These are phyloP conservation scores for Emmonsiellopsis sp. DNA, from an alignment of 2,329 filamentous ascomycete species.

Conservation along the genomic window DNA sequence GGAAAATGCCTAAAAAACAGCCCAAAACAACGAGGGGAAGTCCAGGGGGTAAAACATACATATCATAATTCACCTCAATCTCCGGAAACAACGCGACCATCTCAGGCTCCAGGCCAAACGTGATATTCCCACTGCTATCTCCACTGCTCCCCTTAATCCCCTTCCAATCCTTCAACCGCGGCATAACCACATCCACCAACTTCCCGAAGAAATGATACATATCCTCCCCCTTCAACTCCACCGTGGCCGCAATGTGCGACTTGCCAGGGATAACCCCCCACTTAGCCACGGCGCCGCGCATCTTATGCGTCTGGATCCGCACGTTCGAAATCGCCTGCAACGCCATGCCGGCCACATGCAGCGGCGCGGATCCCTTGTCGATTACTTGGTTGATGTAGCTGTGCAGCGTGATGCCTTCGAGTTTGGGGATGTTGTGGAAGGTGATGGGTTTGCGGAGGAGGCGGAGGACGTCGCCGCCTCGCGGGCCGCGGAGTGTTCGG, in stretches of 20 bases:
- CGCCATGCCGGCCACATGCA: conserved; percentile 76
- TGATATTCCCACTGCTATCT: conserved; percentile 79
- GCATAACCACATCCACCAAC: conserved; percentile 79
- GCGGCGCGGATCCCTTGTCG: conserved; percentile 58
- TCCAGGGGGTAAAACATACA: conserved; percentile 47
- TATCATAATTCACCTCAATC: conserved; percentile 86
- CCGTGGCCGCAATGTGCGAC: conserved; percentile 62
- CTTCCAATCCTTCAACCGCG: conserved; percentile 91
- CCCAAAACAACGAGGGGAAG: background rate
- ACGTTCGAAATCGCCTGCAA: conserved; percentile 78
- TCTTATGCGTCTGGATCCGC: conserved; percentile 59
- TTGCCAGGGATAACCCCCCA: conserved; percentile 67
- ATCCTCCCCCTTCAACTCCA: conserved; percentile 64
- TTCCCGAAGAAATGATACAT: conserved; percentile 90
- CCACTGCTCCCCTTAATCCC: conserved; percentile 69
- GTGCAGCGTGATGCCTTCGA: conserved; percentile 74
- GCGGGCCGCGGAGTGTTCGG: conserved; percentile 70
- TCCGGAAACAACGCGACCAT: conserved; percentile 82
- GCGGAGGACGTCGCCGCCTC: conserved; percentile 56
- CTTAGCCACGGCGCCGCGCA: conserved; percentile 59
- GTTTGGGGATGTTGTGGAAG: conserved; percentile 75
- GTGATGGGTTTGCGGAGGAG: conserved; percentile 49
- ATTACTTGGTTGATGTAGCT: conserved; percentile 60
- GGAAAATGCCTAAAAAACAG: background rate
- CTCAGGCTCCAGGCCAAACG: conserved; percentile 67